These are phyloP conservation scores for Chlorella variabilis DNA, from an alignment of 163 green algal genomes.

Conservation along the genomic window DNA sequence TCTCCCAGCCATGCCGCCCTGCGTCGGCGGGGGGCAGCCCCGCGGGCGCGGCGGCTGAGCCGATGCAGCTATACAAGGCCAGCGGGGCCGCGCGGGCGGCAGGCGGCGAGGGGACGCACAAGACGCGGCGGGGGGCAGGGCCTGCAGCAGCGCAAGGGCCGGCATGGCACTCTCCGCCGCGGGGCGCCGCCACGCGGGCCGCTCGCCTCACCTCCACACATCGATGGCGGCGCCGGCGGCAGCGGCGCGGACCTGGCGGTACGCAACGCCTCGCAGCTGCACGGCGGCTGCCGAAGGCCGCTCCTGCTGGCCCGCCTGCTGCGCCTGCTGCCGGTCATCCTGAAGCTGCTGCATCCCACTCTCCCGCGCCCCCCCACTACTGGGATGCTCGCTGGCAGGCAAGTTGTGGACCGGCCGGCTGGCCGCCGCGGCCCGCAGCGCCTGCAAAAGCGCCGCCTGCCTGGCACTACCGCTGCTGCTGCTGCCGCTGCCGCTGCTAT, in stretches of 20 bases:
- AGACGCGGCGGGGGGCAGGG: too few relatives aligned
- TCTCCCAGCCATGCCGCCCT: constrained; percentile 45
- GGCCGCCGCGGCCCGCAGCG: background rate
- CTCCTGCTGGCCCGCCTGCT: background rate
- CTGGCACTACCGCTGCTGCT: background rate
- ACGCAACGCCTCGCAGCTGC: constrained; percentile 2
- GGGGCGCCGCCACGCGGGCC: too few relatives aligned
- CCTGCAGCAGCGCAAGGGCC: too few relatives aligned
- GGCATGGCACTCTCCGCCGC: too few relatives aligned
- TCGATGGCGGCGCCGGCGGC: constrained; percentile 17
- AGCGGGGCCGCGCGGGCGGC: too few relatives aligned
- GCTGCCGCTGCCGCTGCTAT: background rate
- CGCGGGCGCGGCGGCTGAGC: too few relatives aligned
- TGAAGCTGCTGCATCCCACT: too few relatives aligned
- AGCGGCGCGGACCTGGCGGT: background rate
- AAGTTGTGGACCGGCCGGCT: background rate
- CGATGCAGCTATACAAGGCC: too few relatives aligned
- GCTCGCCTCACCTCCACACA: constrained; percentile 46
- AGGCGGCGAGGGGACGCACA: too few relatives aligned
- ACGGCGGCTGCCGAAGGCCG: background rate
- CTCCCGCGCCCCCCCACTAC: too few relatives aligned
- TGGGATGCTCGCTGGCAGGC: too few relatives aligned
- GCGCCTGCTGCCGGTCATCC: background rate
- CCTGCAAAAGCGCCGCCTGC: background rate
- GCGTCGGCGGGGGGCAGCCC: background rate